Base-by-base conservation (phyloP, 2,329 filamentous ascomycete species). In the Fusarium keratoplasticum region DNA sequence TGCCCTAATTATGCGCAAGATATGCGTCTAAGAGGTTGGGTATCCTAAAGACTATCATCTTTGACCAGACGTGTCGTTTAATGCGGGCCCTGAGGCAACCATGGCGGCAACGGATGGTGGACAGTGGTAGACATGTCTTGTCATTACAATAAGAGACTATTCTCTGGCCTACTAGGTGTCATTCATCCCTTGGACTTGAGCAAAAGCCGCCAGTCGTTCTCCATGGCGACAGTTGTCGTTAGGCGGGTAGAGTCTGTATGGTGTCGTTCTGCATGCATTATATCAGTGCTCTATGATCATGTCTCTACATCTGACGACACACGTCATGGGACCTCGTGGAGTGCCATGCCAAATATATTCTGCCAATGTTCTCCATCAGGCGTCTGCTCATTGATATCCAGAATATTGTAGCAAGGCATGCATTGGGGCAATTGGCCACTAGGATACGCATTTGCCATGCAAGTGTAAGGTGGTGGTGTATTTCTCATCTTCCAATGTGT, bases 21-120 rank as follows among this genome's bases (percentile, higher is more conserved):
- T 64, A 29, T 59, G 38, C 58, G 64, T 60, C 44, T 54, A 63
- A 58, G 44, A 44, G 54, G 16, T 29, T 69, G 31, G 64, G 25
- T 27, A 35, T 33, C 35, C 35, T 9, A 35, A 27, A 47, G 31
- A 55, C n/a, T 18, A 27, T 31, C 52, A 62, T 74, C 65, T 54
- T 58, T 33, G 42, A 40, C 22, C 47, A 33, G 64, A 61, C 66
- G 55, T 59, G 40, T 16, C 35, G 25, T 27, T 31, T 67, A 59
- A 58, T 73, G 55, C 66, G 61, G 65, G 71, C 18, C 44, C 13
- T 8, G 6, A 35, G 54, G 25, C 33, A 38, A 55, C 35, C 31
- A 64, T 70, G 55, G 64, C 18, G 29, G 57, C 44, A 38, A 25
- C 35, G 13, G 7, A 52, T 40, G 61, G 22, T 14, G 20, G 40